phyloP scores from a whole-genome alignment of 805 yeast species.

The Saturnispora zaruensis region DNA sequence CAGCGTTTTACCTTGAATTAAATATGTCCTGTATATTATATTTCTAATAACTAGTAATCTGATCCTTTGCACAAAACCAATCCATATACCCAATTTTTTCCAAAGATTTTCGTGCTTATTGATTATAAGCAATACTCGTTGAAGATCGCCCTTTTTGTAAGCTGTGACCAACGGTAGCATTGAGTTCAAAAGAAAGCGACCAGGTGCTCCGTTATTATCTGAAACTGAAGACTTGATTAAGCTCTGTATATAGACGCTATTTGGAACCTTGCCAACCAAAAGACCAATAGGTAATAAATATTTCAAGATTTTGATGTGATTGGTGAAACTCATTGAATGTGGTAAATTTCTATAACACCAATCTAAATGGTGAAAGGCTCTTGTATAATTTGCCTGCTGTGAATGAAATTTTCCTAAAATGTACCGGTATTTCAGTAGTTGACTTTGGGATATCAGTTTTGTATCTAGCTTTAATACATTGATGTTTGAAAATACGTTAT shows the following conservation, averaged over 20 bases:
- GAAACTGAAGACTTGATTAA: conserved; percentile 12
- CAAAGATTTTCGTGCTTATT: conserved; percentile 32
- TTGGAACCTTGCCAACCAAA: conserved; percentile 43
- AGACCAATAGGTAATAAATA: conserved; percentile 45
- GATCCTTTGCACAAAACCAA: conserved; percentile 39
- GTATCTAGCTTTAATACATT: conserved; percentile 40
- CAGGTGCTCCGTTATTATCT: conserved; percentile 6
- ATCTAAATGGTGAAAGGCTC: conserved; percentile 38
- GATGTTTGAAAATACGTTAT: conserved; percentile 54
- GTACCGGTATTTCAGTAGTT: conserved; percentile 45
- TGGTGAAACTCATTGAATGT: conserved; percentile 20
- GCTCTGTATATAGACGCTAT: conserved; percentile 21
- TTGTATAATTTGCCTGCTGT: conserved; percentile 41
- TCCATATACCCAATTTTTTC: conserved; percentile 30
- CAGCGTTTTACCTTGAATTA: conserved; percentile 12
- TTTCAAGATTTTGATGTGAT: conserved; percentile 33
- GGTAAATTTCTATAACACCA: conserved; percentile 39
- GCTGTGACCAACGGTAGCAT: conserved; percentile 33
- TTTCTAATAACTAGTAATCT: conserved; percentile 41
- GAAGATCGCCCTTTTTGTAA: conserved; percentile 36
- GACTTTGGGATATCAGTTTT: conserved; percentile 32
- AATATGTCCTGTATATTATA: conserved; percentile 21
- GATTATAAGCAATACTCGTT: conserved; percentile 28
- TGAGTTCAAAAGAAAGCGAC: conserved; percentile 19
- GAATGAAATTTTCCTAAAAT: conserved; percentile 46